Evolutionary conservation across 2,329 filamentous ascomycete species (phyloP).

Genomic region (Harringtonia aguacate): DNA sequence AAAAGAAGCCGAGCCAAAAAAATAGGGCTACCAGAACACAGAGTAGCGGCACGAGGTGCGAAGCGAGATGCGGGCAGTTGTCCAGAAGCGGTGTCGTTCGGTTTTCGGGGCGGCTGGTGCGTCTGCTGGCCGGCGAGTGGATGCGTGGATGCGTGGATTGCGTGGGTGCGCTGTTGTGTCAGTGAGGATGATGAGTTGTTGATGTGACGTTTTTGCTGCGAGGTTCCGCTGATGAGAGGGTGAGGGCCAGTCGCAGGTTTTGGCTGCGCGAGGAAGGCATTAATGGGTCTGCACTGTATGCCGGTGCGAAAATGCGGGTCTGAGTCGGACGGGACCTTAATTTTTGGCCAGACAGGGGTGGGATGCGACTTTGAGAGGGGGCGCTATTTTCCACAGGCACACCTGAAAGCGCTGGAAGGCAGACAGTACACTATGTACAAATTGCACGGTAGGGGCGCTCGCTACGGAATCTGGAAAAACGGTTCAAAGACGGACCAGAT

Average conservation of each 20-base stretch:
- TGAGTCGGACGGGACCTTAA: conserved; percentile 8
- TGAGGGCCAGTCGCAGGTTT: not conserved
- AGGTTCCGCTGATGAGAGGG: not conserved
- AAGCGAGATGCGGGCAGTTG: too few species aligned
- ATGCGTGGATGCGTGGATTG: not conserved
- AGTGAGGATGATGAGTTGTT: conserved; percentile 6
- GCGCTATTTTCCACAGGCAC: conserved; percentile 4
- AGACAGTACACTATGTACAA: not conserved
- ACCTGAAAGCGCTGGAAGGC: too few species aligned
- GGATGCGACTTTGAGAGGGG: conserved; percentile 2
- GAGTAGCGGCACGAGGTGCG: too few species aligned
- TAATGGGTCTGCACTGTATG: conserved; percentile 1
- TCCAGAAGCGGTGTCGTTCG: too few species aligned
- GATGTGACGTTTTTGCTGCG: not conserved
- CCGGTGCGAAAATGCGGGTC: not conserved
- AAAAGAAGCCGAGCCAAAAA: too few species aligned
- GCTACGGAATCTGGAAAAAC: too few species aligned
- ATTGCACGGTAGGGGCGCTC: not conserved
- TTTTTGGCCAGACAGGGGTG: conserved; percentile 2
- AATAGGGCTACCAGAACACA: too few species aligned
- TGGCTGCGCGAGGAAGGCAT: conserved; percentile 1
- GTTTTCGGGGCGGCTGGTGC: not conserved
- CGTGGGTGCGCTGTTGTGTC: conserved; percentile 6
- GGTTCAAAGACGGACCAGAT: too few species aligned
- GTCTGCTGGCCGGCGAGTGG: not conserved